phyloP scores from a whole-genome alignment of 257 asterid genomes.

The Paulownia fortunei region DNA sequence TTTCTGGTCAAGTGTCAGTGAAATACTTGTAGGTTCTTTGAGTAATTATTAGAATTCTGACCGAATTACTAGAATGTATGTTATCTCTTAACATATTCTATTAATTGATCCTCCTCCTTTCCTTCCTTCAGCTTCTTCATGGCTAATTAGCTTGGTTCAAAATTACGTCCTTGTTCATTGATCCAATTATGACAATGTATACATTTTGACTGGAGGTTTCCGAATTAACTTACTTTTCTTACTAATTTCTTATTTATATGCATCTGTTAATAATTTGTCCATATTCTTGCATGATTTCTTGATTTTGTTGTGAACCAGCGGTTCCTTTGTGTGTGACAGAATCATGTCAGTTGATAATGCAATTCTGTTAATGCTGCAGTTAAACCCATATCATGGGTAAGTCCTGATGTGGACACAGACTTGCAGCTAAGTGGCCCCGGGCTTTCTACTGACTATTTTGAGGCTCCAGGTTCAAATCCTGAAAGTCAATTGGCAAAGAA shows the following conservation, averaged over 20 bases:
- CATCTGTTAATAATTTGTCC: background rate
- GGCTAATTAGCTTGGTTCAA: too few relatives aligned
- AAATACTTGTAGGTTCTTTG: background rate
- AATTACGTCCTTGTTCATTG: too few relatives aligned
- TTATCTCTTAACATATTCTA: too few relatives aligned
- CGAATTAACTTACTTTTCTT: background rate
- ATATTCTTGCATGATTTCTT: slow-evolving; percentile 7
- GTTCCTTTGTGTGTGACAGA: background rate
- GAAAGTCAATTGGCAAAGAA: slow-evolving; percentile 47
- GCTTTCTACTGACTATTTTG: slow-evolving; percentile 23
- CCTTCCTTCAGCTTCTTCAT: too few relatives aligned
- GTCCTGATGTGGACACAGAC: slow-evolving; percentile 48
- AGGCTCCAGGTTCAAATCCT: slow-evolving; percentile 30
- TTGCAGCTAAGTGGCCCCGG: slow-evolving; percentile 48
- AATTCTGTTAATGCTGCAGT: slow-evolving; percentile 35
- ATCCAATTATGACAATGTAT: background rate
- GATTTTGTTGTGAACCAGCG: background rate
- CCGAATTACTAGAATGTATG: background rate
- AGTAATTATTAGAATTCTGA: background rate
- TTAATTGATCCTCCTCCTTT: too few relatives aligned
- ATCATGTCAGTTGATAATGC: background rate
- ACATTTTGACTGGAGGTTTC: background rate
- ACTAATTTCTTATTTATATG: background rate
- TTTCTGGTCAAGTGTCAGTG: background rate
- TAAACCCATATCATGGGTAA: slow-evolving; percentile 54